Evolutionary conservation across 2,329 filamentous ascomycete species (phyloP), one percentile per base, ranked within the genome.

Genomic region (Daldinia sp.): DNA sequence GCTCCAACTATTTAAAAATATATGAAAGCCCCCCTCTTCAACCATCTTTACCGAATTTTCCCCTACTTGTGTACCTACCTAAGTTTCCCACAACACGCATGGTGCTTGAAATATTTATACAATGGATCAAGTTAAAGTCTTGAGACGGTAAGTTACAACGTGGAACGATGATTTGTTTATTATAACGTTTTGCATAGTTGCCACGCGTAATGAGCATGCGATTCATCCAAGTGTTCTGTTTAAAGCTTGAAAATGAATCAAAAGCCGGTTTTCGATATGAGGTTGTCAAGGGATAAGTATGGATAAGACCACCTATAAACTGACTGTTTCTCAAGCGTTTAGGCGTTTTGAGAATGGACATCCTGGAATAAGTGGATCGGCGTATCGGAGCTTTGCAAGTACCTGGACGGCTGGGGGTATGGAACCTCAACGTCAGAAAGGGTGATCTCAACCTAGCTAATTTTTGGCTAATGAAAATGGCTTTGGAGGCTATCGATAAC

Each of bases 401-500:
- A n/a, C n/a, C n/a, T n/a, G n/a, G n/a, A n/a, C n/a, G n/a, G n/a
- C n/a, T n/a, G n/a, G n/a, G n/a, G n/a, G n/a, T n/a, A n/a, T n/a
- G n/a, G n/a, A n/a, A n/a, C 10, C 37, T 50, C 55, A 35, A 63
- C 55, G 50, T 59, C 41, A 49, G 59, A 39, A 48, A 30, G 15
- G 45, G 45, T 48, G 45, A 32, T 48, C 45, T 2, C 43, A 29
- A 48, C 45, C 13, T 19, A 51, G 48, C 48, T 51, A 51, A 39
- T 17, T 37, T 57, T 27, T 29, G 55, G 25, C 30, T 51, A 37
- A 39, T 27, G n/a, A n/a, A 25, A 43, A 43, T 23, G 6, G 39
- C 13, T 15, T 43, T 7, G 13, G 39, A 15, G 19, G n/a, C 39
- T 65, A 65, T 63, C 63, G 58, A 61, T 64, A 65, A 58, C 47